Conservation (phyloP, 805 yeast species). For the Candida chauliodis region DNA sequence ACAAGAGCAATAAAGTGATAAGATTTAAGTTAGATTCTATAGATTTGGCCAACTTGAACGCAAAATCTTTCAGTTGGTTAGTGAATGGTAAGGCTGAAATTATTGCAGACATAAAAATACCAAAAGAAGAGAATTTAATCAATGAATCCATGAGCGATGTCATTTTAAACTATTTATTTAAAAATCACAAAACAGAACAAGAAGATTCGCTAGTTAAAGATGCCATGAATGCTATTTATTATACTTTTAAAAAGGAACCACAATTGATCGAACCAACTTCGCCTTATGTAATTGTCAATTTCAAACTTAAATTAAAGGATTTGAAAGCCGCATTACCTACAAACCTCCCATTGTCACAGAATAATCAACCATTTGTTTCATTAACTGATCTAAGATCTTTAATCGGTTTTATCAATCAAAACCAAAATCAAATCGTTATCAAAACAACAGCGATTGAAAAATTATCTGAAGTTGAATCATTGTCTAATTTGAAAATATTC, state of each 20-base stretch:
- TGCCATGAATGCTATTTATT: constrained; percentile 40
- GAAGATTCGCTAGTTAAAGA: constrained; percentile 31
- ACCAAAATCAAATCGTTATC: constrained; percentile 26
- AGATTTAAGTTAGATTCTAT: constrained; percentile 42
- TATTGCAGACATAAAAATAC: constrained; percentile 69
- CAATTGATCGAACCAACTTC: constrained; percentile 6
- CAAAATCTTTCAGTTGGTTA: constrained; percentile 59
- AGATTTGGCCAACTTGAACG: constrained; percentile 28
- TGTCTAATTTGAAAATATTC: constrained; percentile 43
- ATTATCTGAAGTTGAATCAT: constrained; percentile 30
- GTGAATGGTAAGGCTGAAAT: constrained; percentile 68
- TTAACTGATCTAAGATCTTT: constrained; percentile 59
- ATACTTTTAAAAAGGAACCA: constrained; percentile 29
- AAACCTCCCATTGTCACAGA: constrained; percentile 46
- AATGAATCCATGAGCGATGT: constrained; percentile 21
- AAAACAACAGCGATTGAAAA: constrained; percentile 41
- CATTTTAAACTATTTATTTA: constrained; percentile 20
- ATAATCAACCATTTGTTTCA: constrained; percentile 54
- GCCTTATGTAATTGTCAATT: constrained; percentile 60
- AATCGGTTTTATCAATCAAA: constrained; percentile 52
- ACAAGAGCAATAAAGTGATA: constrained; percentile 25
- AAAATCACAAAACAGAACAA: constrained; percentile 6
- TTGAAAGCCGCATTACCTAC: constrained; percentile 53
- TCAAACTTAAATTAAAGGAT: constrained; percentile 61
- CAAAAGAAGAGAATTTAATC: constrained; percentile 29